Percentiles rank a stretch among this genome's conserved stretches.
Evolutionary conservation across 2,329 filamentous ascomycete species (phyloP).

Genomic region (Talaromyces sp.): DNA sequence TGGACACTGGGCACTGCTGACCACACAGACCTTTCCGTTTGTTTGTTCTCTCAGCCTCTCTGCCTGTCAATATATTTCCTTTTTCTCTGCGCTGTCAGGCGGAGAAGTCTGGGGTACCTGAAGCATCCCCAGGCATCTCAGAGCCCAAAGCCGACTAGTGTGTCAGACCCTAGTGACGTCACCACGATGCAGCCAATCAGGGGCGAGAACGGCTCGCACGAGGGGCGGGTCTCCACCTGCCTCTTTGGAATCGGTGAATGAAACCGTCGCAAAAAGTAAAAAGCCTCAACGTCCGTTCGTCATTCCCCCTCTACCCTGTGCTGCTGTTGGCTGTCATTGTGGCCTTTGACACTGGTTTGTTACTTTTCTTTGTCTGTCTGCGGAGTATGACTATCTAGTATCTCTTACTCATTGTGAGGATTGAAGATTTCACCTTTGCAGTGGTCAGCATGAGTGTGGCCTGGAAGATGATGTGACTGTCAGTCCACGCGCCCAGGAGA

Average conservation of each 20-base stretch:
- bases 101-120: conserved; percentile 16
- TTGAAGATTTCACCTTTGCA: not conserved
- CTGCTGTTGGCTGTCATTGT: not conserved
- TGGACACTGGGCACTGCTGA: not conserved
- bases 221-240: conserved; percentile 7
- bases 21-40: not conserved
- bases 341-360: not conserved
- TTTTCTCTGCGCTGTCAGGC: not conserved
- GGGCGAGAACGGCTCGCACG: not conserved
- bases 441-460: not conserved
- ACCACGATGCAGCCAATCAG: not conserved
- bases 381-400: not conserved
- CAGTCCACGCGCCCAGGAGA: not conserved
- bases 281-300: conserved; percentile 7
- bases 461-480: not conserved
- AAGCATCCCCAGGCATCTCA: not conserved
- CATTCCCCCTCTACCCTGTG: not conserved
- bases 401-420: not conserved
- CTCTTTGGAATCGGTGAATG: conserved; percentile 16
- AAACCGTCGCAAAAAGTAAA: conserved; percentile 15
- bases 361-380: not conserved
- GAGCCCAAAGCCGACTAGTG: not conserved
- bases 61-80: not conserved
- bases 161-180: conserved; percentile 11
- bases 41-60: not conserved